Base-by-base conservation (phyloP, 208 protist species). In the Trypanosoma conorhini region DNA sequence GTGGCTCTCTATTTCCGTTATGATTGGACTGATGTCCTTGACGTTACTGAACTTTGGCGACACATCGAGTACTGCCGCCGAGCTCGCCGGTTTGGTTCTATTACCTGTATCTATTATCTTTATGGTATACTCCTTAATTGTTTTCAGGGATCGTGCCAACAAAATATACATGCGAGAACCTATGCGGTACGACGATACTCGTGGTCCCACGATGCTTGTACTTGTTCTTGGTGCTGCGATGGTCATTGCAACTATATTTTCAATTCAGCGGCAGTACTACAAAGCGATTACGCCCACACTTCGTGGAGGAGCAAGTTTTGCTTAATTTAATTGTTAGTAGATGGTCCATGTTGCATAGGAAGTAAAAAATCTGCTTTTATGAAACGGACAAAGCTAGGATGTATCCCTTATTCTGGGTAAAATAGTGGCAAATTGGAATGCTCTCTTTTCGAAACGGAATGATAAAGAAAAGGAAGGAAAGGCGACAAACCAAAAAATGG, bases 151-250 rank as follows among this genome's bases (percentile, higher is more conserved):
- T 67, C 80, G 91, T 28, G 91, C 91, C 13, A 92, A 92, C 70
- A 94, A 94, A 74, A 96, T 96, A 51, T 96, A 94, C 77, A 96
- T 96, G 91, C 91, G 91, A 74, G 88, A 96, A 70, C 91, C 91
- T 19, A 96, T 96, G 91, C 81, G 91, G 63, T 96, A 96, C 68
- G 91, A 96, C 60, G 91, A 96, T 72, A 96, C 91, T 4, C 88
- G 88, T 56, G 91, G 91, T 30, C 91, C 91, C 24, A 94, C 88
- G 8, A 86, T 96, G 81, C 80, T 96, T 26, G 86, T 96, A 13
- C 59, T 96, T 44, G 88, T 96, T 50, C 83, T 96, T 15, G 91
- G 86, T 38, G 70, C 80, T 33, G 79, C 91, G 21, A 61, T 96
- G 33, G 67, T 88, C 21, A 77, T 94, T 35, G 87, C 91, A n/a